Conservation (phyloP, 2,329 filamentous ascomycete genomes). For the Botrytis tulipae region DNA sequence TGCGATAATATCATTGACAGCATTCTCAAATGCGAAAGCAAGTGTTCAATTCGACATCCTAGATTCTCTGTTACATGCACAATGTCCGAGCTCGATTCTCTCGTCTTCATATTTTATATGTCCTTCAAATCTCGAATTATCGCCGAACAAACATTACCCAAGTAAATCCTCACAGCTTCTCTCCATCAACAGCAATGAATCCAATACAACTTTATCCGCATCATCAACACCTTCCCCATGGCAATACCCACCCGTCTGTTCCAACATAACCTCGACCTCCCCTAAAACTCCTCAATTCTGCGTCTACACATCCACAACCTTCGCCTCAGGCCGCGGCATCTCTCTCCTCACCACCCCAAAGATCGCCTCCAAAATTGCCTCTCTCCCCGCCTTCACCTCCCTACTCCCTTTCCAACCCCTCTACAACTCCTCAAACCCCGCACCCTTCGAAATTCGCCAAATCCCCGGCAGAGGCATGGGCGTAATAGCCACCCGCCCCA, state of each 20-base stretch:
- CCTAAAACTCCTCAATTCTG: slow-evolving; percentile 25
- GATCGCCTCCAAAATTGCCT: slow-evolving; percentile 27
- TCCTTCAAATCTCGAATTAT: neutral
- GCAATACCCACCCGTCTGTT: neutral
- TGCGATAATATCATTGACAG: neutral
- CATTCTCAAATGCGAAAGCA: neutral
- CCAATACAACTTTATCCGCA: neutral
- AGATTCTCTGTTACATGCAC: neutral
- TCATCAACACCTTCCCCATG: neutral
- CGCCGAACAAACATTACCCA: neutral
- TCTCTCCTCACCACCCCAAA: slow-evolving; percentile 33
- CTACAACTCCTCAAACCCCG: neutral
- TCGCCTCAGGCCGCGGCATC: slow-evolving; percentile 34
- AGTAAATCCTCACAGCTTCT: neutral
- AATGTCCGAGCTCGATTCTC: neutral
- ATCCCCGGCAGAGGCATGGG: slow-evolving; percentile 28
- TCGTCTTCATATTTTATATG: neutral
- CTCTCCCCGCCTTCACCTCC: slow-evolving; percentile 28
- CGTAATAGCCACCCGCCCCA: slow-evolving; percentile 27
- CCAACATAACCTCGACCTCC: neutral
- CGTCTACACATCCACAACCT: slow-evolving; percentile 33
- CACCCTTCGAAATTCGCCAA: slow-evolving; percentile 22
- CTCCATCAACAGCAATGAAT: neutral
- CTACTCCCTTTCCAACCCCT: neutral
- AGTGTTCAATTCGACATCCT: neutral